Evolutionary conservation across 768 basidiomycete genomes (phyloP).

Genomic region (Leccinum uliginosum): DNA sequence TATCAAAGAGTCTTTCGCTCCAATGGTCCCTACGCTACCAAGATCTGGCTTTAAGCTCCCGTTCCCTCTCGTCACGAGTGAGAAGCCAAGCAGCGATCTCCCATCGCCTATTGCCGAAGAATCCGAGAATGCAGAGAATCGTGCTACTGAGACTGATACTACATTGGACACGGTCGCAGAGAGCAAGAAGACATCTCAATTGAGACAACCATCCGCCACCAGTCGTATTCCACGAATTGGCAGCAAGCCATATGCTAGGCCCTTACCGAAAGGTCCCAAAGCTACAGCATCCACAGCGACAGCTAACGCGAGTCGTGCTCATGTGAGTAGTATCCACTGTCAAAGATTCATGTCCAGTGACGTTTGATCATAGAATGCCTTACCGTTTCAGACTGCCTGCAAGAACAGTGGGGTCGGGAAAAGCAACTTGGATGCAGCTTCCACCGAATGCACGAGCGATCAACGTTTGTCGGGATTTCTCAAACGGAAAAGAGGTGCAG

Average conservation of each 20-base stretch:
- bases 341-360: neutral
- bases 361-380: conserved; percentile 3
- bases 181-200: conserved; percentile 36
- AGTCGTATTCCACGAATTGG: conserved; percentile 63
- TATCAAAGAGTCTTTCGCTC: conserved; percentile 20
- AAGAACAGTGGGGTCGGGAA: conserved; percentile 11
- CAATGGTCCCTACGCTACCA: conserved; percentile 4
- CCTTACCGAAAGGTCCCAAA: conserved; percentile 14
- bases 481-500: conserved; percentile 31
- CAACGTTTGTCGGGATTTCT: conserved; percentile 16
- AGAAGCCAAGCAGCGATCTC: conserved; percentile 16
- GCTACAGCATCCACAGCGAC: conserved; percentile 3
- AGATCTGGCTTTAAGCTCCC: conserved; percentile 21
- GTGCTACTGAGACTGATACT: conserved; percentile 10
- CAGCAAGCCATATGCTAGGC: conserved; percentile 54
- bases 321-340: conserved; percentile 15
- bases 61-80: conserved; percentile 24
- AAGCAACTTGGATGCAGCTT: conserved; percentile 7
- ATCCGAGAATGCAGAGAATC: conserved; percentile 7
- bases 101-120: conserved; percentile 35
- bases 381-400: conserved; percentile 7
- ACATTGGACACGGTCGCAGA: conserved; percentile 16
- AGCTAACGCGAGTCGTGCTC: conserved; percentile 1
- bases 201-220: conserved; percentile 43
- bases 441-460: conserved; percentile 6